Base-by-base conservation (phyloP, 2,329 filamentous ascomycete species). In the Camptophora hylomeconis region DNA sequence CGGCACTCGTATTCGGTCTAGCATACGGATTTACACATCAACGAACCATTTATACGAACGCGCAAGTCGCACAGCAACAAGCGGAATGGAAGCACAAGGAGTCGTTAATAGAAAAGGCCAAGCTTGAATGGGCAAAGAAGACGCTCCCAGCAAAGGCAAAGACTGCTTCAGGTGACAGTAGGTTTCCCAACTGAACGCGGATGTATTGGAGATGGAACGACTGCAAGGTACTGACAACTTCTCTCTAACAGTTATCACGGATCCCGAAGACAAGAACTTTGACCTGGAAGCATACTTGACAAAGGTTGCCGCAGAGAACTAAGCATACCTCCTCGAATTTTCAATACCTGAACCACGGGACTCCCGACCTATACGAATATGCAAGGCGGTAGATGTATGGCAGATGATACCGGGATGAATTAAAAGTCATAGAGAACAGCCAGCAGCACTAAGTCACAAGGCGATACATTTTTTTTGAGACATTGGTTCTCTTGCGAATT, bases 21-120 rank as follows among this genome's bases (percentile, higher is more conserved):
- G 77, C 93, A 64, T 98, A 98, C 67, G 89, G 89, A 58, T 75
- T 93, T 67, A 81, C 77, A 61, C 87, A 93, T 67, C 89, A 98
- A 67, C 69, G 78, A 52, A 71, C 73, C 39, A 78, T 98, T 58
- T 76, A 64, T 45, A 60, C 80, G 33, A 60, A 70, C 49, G 74
- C 84, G 52, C 80, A 75, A 61, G 61, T 69, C 38, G 67, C 75
- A 45, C 72, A 76, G 48, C 69, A 72, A 48, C 65, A 92, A 60
- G 73, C 74, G 53, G 82, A 93, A 57, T 95, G 87, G 57, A 69
- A 86, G 54, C 79, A 82, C 63, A 92, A 95, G 71, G 72, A 84
- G 62, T 72, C 75, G 47, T 69, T 95, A 67, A 95, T 98, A 67
- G 65, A 80, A 50, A 71, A 93, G 62, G 89, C 89, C 45, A 94